phyloP scores from a whole-genome alignment of 768 basidiomycete species.

The Termitomyces sp. region DNA sequence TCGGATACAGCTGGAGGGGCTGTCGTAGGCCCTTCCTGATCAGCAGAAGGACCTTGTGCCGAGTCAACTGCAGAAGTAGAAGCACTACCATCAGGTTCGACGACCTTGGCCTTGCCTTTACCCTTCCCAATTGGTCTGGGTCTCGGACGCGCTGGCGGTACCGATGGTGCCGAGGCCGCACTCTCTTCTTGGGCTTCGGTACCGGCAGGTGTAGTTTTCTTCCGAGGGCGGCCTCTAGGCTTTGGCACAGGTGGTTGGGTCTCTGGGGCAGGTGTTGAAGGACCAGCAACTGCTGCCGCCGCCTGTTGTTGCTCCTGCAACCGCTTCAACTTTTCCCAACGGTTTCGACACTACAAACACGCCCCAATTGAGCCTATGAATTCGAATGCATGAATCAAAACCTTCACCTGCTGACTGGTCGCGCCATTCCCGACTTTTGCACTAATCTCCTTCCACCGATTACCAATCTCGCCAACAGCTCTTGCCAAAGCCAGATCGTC shows the following conservation, averaged over 20 bases:
- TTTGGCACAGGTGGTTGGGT: neutral
- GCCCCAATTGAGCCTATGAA: conserved; percentile 1
- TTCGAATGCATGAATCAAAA: neutral
- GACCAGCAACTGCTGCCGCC: conserved; percentile 7
- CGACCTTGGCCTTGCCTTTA: conserved; percentile 23
- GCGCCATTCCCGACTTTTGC: conserved; percentile 46
- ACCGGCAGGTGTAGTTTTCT: neutral
- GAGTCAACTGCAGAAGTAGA: neutral
- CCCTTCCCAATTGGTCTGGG: conserved; percentile 21
- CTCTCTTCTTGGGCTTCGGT: conserved; percentile 8
- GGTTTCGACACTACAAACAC: conserved; percentile 46
- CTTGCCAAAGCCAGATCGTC: conserved; percentile 51
- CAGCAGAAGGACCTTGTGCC: neutral
- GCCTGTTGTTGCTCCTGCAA: conserved; percentile 13
- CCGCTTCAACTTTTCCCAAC: conserved; percentile 40
- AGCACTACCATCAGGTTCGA: conserved; percentile 1
- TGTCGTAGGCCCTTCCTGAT: neutral
- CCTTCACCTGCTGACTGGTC: conserved; percentile 50
- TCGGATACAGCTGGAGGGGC: neutral
- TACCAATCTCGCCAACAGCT: conserved; percentile 45
- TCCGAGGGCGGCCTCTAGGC: conserved; percentile 11
- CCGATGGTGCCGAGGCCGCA: neutral
- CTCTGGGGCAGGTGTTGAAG: conserved; percentile 5
- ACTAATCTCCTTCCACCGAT: conserved; percentile 63
- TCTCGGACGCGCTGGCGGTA: conserved; percentile 11